Percentiles rank a stretch among this genome's conserved stretches.
These are phyloP conservation scores for Saturnispora ahearnii DNA, from an alignment of 805 yeast genomes.

Conservation along the genomic window DNA sequence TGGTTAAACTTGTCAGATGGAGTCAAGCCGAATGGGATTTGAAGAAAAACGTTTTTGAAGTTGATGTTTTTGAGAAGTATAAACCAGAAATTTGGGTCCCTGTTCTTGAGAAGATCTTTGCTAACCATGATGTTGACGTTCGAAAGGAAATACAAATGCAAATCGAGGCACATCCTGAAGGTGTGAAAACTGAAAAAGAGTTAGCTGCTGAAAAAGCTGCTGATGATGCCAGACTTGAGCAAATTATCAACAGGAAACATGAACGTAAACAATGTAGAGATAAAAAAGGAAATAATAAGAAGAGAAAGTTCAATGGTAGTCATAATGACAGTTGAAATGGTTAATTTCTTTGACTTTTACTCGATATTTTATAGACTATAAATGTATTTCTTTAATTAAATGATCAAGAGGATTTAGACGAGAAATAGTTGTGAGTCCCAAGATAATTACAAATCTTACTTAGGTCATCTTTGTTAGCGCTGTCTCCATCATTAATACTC, in stretches of 20 bases:
- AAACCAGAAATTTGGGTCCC: conserved; percentile 63
- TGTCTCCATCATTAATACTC: conserved; percentile 10
- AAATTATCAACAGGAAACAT: conserved; percentile 2
- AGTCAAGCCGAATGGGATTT: conserved; percentile 83
- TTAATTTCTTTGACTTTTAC: background rate
- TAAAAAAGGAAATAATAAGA: background rate
- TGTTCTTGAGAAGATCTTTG: conserved; percentile 47
- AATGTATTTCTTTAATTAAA: background rate
- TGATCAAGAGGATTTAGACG: background rate
- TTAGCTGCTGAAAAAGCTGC: conserved; percentile 4
- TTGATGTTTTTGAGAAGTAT: conserved; percentile 54
- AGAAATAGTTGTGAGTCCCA: background rate
- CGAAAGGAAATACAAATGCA: conserved; percentile 30
- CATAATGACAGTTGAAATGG: background rate
- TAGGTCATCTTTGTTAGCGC: background rate
- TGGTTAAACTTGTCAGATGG: conserved; percentile 70
- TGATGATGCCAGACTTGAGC: conserved; percentile 4
- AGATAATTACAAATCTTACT: conserved; percentile 1
- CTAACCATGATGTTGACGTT: conserved; percentile 33
- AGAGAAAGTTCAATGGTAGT: background rate
- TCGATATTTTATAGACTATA: background rate
- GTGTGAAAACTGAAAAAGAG: conserved; percentile 4
- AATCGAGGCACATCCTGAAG: conserved; percentile 15
- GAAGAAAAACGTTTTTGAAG: conserved; percentile 54
- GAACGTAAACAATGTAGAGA: background rate